Evolutionary conservation across 352 stramenopile species (phyloP), one percentile per base, ranked within the genome.

Genomic region (Phytopythium ostracodes): DNA sequence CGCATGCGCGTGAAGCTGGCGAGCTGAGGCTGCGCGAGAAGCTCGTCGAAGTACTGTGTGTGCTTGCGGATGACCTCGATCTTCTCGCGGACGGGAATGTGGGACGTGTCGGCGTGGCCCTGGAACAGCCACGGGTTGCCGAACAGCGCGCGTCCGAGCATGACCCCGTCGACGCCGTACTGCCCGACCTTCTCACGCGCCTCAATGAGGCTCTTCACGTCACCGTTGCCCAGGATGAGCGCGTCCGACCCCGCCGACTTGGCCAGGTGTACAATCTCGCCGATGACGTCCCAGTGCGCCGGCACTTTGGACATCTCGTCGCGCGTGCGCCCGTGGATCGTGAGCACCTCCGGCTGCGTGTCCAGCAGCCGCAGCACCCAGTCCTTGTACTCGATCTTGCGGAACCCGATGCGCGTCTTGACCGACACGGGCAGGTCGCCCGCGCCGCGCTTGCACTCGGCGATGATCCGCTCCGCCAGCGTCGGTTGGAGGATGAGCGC

Each of bases 41-140:
- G 60, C 27, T 81, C 66, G 56, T 90, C 75, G 59, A 87, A 94
- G 60, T 89, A 81, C 58, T 87, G 63, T 3, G 82, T 91, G 60
- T 94, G 84, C 11, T 68, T 72, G 14, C 74, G 66, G 25, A 94
- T 77, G 20, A 89, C 81, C 25, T 80, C 65, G 20, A 91, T 64
- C 33, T 80, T 85, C 24, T 85, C 79, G 24, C 73, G 65, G 6
- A 85, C 52, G 29, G 75, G 43, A 17, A 90, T 65, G 63, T 89
- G 77, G 22, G 72, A 75, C 2, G 73, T 87, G 56, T 86, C 77
- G 0, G 64, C 49, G 38, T 81, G 75, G 18, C 85, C 79, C 58
- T 89, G 77, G 22, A 94, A 94, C 22, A 94, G 75, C 85, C 83
- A 91, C 52, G 85, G 83, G 50, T 91, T 94, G 17, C 83, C 85